Base-by-base conservation (phyloP, 2,329 filamentous ascomycete genomes). In the Parascedosporium putredinis region DNA sequence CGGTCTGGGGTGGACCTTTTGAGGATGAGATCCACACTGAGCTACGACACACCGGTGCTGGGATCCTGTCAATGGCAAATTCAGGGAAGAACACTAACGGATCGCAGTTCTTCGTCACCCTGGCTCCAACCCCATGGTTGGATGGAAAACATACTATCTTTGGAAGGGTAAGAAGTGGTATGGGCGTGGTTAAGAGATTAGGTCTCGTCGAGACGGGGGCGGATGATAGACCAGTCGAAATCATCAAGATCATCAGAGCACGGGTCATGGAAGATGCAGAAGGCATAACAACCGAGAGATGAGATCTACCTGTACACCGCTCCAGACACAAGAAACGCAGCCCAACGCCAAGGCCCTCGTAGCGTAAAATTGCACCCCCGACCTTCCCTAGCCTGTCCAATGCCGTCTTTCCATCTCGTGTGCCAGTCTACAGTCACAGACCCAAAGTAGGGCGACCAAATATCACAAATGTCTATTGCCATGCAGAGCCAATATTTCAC, bases 141-240 rank as follows among this genome's bases (percentile, higher is more conserved):
- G 93, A 98, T 67, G 89, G 90, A 20, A 96, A 95, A 67, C 91
- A 98, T 65, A 95, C 90, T 9, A 94, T 98, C 57, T 98, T 98
- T 63, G 93, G 93, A 1, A 73, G 91, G 49, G 89, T 98, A 34
- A 90, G 86, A 70, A 78, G 69, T 50, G 93, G 93, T 0, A 80
- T 97, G 76, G 73, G 77, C 51, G 75, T 91, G n/a, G 82, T 97
- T 24, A 83, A 88, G 71, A 77, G 88, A 56, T 86, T 98, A 79
- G 93, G 90, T 0, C 64, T 93, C 51, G 88, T 95, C 46, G 88
- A 86, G 70, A 95, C 89, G 1, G 87, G 81, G 22, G 68, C 70
- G 6, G 88, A 91, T 57, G 93, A 97, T 65, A 72, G 84, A 57
- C 93, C 93, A 0, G 67, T 81, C 5, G 84, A 94, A 58, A 83